Evolutionary conservation across 2,329 filamentous ascomycete species (phyloP).

Genomic region (Incumbomyces delicatus): DNA sequence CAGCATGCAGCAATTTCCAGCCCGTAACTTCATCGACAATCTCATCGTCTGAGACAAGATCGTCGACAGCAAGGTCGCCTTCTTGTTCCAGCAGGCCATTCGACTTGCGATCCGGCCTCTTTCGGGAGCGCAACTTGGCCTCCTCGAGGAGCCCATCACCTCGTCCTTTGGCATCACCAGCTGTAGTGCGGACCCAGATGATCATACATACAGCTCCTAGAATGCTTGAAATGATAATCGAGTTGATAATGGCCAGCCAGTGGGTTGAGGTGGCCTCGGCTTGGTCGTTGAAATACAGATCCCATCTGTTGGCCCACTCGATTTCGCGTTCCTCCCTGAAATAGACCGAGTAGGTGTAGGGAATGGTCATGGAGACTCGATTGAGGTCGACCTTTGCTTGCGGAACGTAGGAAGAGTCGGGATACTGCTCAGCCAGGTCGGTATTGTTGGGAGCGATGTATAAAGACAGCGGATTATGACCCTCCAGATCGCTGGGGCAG

Average conservation of each 20-base stretch:
- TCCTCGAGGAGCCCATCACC: constrained; percentile 58
- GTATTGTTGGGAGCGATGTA: constrained; percentile 53
- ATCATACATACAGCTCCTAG: constrained; percentile 71
- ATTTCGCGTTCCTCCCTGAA: constrained; percentile 72
- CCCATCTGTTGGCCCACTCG: constrained; percentile 79
- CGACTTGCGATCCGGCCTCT: constrained; percentile 37
- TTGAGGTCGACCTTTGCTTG: constrained; percentile 50
- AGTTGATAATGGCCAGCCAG: constrained; percentile 83
- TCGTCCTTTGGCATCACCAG: constrained; percentile 66
- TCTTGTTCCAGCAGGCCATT: constrained; percentile 48
- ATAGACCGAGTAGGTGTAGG: constrained; percentile 83
- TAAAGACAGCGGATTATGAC: constrained; percentile 58
- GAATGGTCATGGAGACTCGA: constrained; percentile 58
- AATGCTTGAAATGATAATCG: constrained; percentile 69
- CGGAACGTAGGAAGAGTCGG: constrained; percentile 51
- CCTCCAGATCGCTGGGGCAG: constrained; percentile 58
- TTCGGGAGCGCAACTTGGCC: constrained; percentile 50
- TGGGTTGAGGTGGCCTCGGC: constrained; percentile 73
- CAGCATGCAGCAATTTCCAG: constrained; percentile 82
- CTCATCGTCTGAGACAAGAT: constrained; percentile 54
- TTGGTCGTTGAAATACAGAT: constrained; percentile 81
- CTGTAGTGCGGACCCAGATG: constrained; percentile 68
- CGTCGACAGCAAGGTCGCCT: constrained; percentile 44
- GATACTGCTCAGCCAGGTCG: constrained; percentile 42
- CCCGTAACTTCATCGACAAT: constrained; percentile 69